Percentiles rank a stretch among this genome's conserved stretches.
Evolutionary conservation across 2,329 filamentous ascomycete species (phyloP).

Genomic region (Rutstroemia sp.): DNA sequence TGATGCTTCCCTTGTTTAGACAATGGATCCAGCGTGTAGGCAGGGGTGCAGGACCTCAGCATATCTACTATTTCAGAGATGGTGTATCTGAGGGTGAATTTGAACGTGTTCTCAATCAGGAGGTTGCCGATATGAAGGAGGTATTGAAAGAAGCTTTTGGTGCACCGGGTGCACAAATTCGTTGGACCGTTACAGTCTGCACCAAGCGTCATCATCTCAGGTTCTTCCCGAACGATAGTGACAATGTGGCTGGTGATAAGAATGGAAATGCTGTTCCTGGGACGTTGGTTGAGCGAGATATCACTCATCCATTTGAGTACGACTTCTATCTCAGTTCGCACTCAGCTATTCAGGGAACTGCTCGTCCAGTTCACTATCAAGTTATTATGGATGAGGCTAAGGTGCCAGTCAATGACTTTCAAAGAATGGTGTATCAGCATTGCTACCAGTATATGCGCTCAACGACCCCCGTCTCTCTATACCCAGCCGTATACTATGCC

Average conservation of each 20-base stretch:
- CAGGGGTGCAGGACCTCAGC: conserved; percentile 49
- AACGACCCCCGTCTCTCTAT: conserved; percentile 77
- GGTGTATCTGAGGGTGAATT: conserved; percentile 89
- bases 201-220: conserved; percentile 93
- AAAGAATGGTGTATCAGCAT: conserved; percentile 89
- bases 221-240: conserved; percentile 66
- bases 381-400: conserved; percentile 77
- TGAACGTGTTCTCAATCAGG: conserved; percentile 67
- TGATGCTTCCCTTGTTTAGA: conserved; percentile 57
- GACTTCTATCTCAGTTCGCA: conserved; percentile 65
- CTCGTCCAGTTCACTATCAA: conserved; percentile 86
- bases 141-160: conserved; percentile 39
- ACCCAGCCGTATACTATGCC: conserved; percentile 91
- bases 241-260: conserved; percentile 49
- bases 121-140: conserved; percentile 64
- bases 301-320: conserved; percentile 85
- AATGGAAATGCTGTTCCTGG: conserved; percentile 82
- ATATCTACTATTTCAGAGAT: conserved; percentile 88
- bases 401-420: conserved; percentile 60
- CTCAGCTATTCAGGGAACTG: conserved; percentile 85
- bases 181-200: conserved; percentile 79
- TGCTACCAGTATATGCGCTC: conserved; percentile 90
- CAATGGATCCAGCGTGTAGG: conserved; percentile 55
- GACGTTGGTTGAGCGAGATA: conserved; percentile 77
- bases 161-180: conserved; percentile 32